phyloP scores from a whole-genome alignment of 768 basidiomycete species.

The Pleurotus giganteus region DNA sequence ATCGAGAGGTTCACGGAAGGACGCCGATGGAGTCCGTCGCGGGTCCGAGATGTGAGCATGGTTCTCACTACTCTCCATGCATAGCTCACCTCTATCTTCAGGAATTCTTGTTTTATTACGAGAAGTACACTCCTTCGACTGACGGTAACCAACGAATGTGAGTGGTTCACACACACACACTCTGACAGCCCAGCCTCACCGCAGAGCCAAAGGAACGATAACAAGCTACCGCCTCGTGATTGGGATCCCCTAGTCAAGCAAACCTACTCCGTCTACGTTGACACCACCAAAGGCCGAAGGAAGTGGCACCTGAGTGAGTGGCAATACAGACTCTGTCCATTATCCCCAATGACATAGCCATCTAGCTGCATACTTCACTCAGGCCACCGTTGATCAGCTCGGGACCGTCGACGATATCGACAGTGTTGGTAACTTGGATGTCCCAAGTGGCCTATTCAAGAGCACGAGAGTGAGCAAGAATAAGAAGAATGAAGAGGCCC shows the following conservation, averaged over 20 bases:
- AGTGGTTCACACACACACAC: conserved; percentile 13
- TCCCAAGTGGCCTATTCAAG: conserved; percentile 67
- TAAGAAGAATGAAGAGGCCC: conserved; percentile 42
- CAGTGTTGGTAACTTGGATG: conserved; percentile 53
- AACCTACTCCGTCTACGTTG: conserved; percentile 80
- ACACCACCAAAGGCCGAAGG: conserved; percentile 58
- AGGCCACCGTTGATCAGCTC: conserved; percentile 68
- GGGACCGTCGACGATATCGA: conserved; percentile 69
- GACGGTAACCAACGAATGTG: conserved; percentile 45
- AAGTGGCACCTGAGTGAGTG: conserved; percentile 84
- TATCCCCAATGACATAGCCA: conserved; percentile 11
- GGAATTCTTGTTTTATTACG: conserved; percentile 87
- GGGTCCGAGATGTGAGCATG: conserved; percentile 73
- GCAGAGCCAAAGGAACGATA: conserved; percentile 27
- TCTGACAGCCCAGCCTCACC: not conserved
- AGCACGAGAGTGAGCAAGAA: conserved; percentile 61
- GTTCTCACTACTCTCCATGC: conserved; percentile 3
- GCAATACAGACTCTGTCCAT: not conserved
- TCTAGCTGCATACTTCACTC: conserved; percentile 81
- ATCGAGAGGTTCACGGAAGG: conserved; percentile 89
- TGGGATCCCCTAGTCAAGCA: conserved; percentile 79
- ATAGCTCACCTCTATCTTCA: conserved; percentile 25
- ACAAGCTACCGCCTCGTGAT: conserved; percentile 50
- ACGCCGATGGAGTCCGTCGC: conserved; percentile 78
- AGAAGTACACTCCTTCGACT: conserved; percentile 56